phyloP scores from a whole-genome alignment of 768 basidiomycete species.

The Xerocomellus amylosporus region DNA sequence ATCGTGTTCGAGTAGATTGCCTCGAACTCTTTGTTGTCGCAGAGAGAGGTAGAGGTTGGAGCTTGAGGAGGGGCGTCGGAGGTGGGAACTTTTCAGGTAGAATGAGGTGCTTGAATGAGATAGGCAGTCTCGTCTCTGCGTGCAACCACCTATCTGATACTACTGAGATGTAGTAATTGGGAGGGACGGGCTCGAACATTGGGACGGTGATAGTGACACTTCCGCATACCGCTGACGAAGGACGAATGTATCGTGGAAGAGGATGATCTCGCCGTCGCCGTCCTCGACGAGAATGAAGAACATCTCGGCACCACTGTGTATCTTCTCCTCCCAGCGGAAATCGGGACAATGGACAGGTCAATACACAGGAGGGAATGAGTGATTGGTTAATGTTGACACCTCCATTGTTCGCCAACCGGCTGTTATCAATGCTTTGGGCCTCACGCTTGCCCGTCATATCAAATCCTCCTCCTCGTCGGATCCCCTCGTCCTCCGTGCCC shows the following conservation, averaged over 20 bases:
- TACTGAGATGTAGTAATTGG: constrained; percentile 96
- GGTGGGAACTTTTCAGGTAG: constrained; percentile 95
- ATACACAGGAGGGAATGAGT: constrained; percentile 90
- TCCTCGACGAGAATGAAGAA: constrained; percentile 96
- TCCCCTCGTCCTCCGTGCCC: no score
- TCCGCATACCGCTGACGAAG: constrained; percentile 90
- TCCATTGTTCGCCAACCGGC: no score
- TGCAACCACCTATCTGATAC: constrained; percentile 96
- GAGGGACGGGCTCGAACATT: constrained; percentile 96
- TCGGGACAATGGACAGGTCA: constrained; percentile 93
- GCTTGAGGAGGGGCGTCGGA: constrained; percentile 88
- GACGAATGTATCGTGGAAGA: constrained; percentile 92
- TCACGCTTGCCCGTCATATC: no score
- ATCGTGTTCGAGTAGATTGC: constrained; percentile 78
- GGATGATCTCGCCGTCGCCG: constrained; percentile 93
- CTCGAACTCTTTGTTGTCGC: constrained; percentile 93
- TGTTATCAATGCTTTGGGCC: no score
- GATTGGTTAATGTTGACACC: no score
- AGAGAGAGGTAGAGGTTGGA: constrained; percentile 84
- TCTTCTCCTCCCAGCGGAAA: constrained; percentile 96
- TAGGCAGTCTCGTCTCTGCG: constrained; percentile 88
- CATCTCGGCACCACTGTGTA: constrained; percentile 83
- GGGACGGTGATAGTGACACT: constrained; percentile 90
- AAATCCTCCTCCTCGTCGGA: no score
- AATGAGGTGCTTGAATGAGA: constrained; percentile 97